A percentile compares a stretch with the other conserved stretches of the same genome.
These are phyloP conservation scores for Xenosphaeropsis pyriputrescens DNA, from an alignment of 2,329 filamentous ascomycete genomes.

Conservation along the genomic window DNA sequence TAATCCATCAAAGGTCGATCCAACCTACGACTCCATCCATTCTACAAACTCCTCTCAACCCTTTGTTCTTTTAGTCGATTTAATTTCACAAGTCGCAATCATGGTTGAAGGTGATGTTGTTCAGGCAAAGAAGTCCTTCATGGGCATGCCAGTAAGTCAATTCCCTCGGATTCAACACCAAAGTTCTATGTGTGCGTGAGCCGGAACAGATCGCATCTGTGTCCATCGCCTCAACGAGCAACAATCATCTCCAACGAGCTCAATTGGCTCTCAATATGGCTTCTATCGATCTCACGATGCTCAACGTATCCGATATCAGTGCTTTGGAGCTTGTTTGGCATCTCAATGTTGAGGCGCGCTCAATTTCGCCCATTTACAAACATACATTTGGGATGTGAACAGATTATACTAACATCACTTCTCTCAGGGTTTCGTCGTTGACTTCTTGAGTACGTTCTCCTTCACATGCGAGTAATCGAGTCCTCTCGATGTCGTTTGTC, in stretches of 20 bases:
- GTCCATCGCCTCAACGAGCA: constrained; percentile 10
- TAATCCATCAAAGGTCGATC: constrained; percentile 1
- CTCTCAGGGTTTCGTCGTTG: constrained; percentile 61
- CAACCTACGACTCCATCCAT: neutral
- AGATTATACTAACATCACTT: too few species aligned
- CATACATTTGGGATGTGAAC: too few species aligned
- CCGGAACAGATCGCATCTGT: constrained; percentile 2
- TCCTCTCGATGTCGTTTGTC: constrained; percentile 1
- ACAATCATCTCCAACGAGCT: constrained; percentile 8
- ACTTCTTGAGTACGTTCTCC: constrained; percentile 88
- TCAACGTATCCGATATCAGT: neutral
- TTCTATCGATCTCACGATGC: too few species aligned
- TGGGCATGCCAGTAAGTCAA: constrained; percentile 53
- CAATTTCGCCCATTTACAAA: neutral
- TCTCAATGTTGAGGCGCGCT: neutral
- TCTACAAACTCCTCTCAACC: constrained; percentile 43
- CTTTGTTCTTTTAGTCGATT: constrained; percentile 28
- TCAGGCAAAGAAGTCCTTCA: constrained; percentile 35
- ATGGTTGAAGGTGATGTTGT: constrained; percentile 3
- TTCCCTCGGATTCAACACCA: constrained; percentile 1
- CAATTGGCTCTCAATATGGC: constrained; percentile 9
- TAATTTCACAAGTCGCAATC: constrained; percentile 22
- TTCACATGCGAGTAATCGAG: constrained; percentile 2
- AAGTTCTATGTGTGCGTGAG: neutral
- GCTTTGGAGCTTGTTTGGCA: neutral